These are phyloP conservation scores for Kwoniella shivajii DNA, from an alignment of 1,284 basidiomycete genomes.

Conservation along the genomic window DNA sequence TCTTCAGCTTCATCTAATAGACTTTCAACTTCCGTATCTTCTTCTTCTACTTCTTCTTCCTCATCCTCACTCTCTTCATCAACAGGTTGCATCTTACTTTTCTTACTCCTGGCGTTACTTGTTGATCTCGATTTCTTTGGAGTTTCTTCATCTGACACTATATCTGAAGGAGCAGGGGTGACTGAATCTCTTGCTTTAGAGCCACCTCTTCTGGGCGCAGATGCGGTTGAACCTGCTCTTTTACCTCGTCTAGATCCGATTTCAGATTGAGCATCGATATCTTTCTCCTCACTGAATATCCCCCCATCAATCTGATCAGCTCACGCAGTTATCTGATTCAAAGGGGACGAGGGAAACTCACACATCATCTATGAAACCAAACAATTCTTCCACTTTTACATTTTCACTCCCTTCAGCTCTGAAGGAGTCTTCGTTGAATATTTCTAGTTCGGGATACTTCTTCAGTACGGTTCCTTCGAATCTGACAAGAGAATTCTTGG, in stretches of 20 bases:
- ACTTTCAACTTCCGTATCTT: constrained; percentile 28
- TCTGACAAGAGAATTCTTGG: constrained; percentile 69
- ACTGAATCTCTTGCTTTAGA: constrained; percentile 8
- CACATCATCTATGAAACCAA: constrained; percentile 51
- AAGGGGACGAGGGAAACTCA: constrained; percentile 27
- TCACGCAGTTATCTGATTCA: neutral
- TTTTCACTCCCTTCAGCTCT: constrained; percentile 29
- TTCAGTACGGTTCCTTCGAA: constrained; percentile 66
- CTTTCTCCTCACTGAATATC: constrained; percentile 23
- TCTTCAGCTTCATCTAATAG: constrained; percentile 26
- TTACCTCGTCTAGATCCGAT: constrained; percentile 20
- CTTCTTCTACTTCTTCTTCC: constrained; percentile 17
- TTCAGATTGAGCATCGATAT: constrained; percentile 22
- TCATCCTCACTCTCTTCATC: constrained; percentile 25
- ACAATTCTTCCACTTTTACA: constrained; percentile 20
- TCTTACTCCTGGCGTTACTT: constrained; percentile 6
- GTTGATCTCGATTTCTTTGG: neutral
- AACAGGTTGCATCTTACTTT: constrained; percentile 14
- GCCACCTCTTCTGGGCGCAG: neutral
- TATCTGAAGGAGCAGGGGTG: constrained; percentile 9
- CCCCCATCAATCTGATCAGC: neutral
- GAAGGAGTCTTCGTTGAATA: constrained; percentile 67
- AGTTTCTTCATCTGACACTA: constrained; percentile 17
- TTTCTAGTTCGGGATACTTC: constrained; percentile 62
- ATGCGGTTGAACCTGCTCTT: constrained; percentile 3